Percentiles rank a stretch among this genome's conserved stretches.
Conservation (phyloP, 2,329 filamentous ascomycete species). For the Kalmusia sp. region DNA sequence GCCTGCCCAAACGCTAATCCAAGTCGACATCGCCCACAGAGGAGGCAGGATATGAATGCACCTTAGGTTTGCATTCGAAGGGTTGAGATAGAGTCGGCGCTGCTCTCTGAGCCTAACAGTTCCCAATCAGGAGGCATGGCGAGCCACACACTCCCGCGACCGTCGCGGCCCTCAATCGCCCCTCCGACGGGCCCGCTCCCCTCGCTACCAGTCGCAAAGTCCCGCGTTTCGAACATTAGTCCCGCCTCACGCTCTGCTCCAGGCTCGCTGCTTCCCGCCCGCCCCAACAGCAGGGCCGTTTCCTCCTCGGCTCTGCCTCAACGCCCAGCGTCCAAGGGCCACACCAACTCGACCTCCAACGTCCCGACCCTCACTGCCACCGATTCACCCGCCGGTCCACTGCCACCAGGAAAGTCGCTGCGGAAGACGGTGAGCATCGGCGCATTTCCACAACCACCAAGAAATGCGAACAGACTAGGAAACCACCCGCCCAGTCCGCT, state of each 20-base stretch:
- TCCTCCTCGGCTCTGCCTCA: constrained; percentile 42
- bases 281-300: constrained; percentile 33
- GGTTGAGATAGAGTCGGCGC: constrained; percentile 20
- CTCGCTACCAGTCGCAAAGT: constrained; percentile 75
- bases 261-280: constrained; percentile 37
- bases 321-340: constrained; percentile 30
- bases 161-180: constrained; percentile 66
- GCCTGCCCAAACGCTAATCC: constrained; percentile 9
- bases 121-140: constrained; percentile 32
- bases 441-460: constrained; percentile 89
- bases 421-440: constrained; percentile 93
- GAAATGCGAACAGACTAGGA: constrained; percentile 64
- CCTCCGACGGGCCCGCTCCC: constrained; percentile 77
- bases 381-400: constrained; percentile 43
- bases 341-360: constrained; percentile 41
- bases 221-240: constrained; percentile 62
- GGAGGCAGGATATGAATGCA: constrained; percentile 33
- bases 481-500: constrained; percentile 67
- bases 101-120: constrained; percentile 15
- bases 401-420: constrained; percentile 67
- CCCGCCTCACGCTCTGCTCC: constrained; percentile 33
- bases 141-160: constrained; percentile 71
- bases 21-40: constrained; percentile 13
- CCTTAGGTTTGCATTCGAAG: constrained; percentile 25
- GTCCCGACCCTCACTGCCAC: constrained; percentile 58